Evolutionary conservation across 257 asterid genomes (phyloP).

Genomic region (Lantana camara): DNA sequence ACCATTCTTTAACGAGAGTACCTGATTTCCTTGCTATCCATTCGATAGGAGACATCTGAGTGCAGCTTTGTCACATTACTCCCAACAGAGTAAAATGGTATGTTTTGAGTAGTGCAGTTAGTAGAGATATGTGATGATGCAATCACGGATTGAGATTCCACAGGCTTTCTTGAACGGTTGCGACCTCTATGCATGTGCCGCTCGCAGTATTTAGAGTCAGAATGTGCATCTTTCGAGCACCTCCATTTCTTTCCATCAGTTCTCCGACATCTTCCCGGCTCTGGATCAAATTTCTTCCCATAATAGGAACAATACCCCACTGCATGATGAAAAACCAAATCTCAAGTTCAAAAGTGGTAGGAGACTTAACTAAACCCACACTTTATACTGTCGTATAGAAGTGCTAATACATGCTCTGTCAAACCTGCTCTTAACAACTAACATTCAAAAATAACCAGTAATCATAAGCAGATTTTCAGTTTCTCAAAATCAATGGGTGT

Average conservation of each 20-base stretch:
- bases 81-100: slow-evolving; percentile 55
- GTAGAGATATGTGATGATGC: slow-evolving; percentile 40
- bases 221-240: slow-evolving; percentile 72
- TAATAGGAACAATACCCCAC: slow-evolving; percentile 73
- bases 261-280: slow-evolving; percentile 83
- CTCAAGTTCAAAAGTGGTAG: slow-evolving; percentile 6
- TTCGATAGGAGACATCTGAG: slow-evolving; percentile 48
- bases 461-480: not conserved
- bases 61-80: slow-evolving; percentile 51
- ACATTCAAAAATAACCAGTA: not conserved
- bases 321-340: slow-evolving; percentile 26
- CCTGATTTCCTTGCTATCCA: slow-evolving; percentile 55
- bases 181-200: slow-evolving; percentile 89
- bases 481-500: not conserved
- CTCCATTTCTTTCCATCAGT: slow-evolving; percentile 85
- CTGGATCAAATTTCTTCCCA: slow-evolving; percentile 71
- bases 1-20: slow-evolving; percentile 18
- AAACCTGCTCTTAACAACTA: not conserved
- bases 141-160: slow-evolving; percentile 72
- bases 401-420: not conserved
- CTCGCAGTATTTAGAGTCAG: slow-evolving; percentile 79
- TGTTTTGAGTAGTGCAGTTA: slow-evolving; percentile 44
- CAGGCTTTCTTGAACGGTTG: slow-evolving; percentile 92
- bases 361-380: no score
- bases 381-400: no score